These are phyloP conservation scores for Nigrograna mackinnonii DNA, from an alignment of 2,329 filamentous ascomycete species.

Conservation along the genomic window DNA sequence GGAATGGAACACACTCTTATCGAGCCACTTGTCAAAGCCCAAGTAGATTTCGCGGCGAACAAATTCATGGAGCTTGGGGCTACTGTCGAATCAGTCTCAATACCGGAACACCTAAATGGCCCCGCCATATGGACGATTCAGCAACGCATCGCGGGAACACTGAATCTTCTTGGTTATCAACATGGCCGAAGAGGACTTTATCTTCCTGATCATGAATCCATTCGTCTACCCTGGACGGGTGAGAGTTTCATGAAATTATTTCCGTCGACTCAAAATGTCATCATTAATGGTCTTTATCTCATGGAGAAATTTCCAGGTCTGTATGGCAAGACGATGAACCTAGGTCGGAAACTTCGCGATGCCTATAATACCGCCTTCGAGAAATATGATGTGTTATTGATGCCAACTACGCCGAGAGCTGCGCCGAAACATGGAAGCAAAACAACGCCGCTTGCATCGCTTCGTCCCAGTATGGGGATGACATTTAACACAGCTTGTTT, in stretches of 20 bases:
- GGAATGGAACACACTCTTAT: too few relatives aligned
- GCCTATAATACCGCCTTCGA: slow-evolving; percentile 48
- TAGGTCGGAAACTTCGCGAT: slow-evolving; percentile 50
- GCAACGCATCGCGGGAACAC: slow-evolving; percentile 48
- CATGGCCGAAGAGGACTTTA: slow-evolving; percentile 44
- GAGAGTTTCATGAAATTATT: slow-evolving; percentile 57
- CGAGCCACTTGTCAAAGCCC: too few relatives aligned
- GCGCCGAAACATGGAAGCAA: slow-evolving; percentile 49
- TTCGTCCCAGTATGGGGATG: too few relatives aligned
- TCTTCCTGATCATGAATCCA: slow-evolving; percentile 51
- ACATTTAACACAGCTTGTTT: slow-evolving; percentile 63
- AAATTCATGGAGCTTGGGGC: slow-evolving; percentile 53
- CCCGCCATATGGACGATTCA: slow-evolving; percentile 54
- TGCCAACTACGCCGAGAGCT: slow-evolving; percentile 54
- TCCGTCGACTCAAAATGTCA: slow-evolving; percentile 57
- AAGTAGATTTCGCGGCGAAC: too few relatives aligned
- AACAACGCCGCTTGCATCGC: slow-evolving; percentile 48
- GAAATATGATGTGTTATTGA: slow-evolving; percentile 51
- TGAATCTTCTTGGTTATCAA: too few relatives aligned
- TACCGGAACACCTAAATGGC: slow-evolving; percentile 54
- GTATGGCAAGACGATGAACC: slow-evolving; percentile 54
- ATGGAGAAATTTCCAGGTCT: slow-evolving; percentile 49
- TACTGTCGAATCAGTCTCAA: slow-evolving; percentile 53
- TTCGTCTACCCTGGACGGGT: slow-evolving; percentile 51
- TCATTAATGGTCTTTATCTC: slow-evolving; percentile 57